Percentiles rank a stretch among this genome's conserved stretches.
These are phyloP conservation scores for Letharia columbiana DNA, from an alignment of 495 filamentous ascomycete species.

Conservation along the genomic window DNA sequence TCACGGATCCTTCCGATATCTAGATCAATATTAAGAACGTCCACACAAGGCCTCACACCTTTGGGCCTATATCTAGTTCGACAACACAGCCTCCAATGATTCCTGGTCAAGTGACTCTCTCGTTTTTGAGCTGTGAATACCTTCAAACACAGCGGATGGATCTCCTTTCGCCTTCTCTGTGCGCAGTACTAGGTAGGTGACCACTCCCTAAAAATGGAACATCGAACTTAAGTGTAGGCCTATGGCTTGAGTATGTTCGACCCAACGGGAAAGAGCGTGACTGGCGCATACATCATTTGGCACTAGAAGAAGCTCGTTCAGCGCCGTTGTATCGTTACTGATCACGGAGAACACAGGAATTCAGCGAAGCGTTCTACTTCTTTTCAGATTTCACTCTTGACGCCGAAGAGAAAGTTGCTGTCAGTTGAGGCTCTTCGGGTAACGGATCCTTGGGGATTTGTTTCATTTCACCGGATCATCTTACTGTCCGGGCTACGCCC, in stretches of 20 bases:
- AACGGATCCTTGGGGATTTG: background rate
- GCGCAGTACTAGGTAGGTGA: background rate
- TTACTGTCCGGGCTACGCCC: background rate
- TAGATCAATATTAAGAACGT: background rate
- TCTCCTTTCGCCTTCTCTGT: background rate
- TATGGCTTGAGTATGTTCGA: too few relatives aligned
- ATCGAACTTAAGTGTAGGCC: background rate
- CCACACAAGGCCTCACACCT: background rate
- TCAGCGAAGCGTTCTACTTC: background rate
- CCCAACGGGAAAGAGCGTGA: background rate
- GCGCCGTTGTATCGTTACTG: background rate
- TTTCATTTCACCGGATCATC: background rate
- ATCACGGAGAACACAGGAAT: too few relatives aligned
- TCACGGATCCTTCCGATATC: background rate
- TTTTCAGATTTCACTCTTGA: background rate
- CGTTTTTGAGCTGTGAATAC: background rate
- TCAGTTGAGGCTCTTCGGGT: constrained; percentile 1
- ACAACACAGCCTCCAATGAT: background rate
- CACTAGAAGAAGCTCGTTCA: background rate
- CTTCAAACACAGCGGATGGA: background rate
- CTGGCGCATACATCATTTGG: background rate
- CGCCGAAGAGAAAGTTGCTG: background rate
- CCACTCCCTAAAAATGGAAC: background rate
- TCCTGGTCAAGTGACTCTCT: background rate
- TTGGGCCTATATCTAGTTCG: background rate